Conservation (phyloP, 164 flowering plant genomes). For the Euptelea pleiosperma region DNA sequence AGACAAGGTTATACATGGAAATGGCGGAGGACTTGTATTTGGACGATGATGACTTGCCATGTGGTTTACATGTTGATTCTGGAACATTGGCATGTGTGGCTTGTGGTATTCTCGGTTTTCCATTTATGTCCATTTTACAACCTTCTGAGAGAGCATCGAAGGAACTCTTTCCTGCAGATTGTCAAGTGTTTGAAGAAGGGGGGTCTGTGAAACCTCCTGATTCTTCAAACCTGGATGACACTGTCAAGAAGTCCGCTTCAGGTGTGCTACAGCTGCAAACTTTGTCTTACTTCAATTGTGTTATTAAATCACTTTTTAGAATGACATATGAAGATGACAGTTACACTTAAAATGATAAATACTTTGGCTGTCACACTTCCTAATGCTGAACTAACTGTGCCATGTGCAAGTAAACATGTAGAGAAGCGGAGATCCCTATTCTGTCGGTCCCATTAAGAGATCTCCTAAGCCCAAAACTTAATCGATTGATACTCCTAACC, state of each 20-base stretch:
- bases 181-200: conserved; percentile 19
- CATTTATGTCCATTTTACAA: conserved; percentile 87
- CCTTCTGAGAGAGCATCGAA: conserved; percentile 57
- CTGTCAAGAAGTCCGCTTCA: conserved; percentile 24
- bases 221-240: conserved; percentile 15
- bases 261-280: conserved; percentile 40
- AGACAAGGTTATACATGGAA: conserved; percentile 43
- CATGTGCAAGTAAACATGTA: too few relatives aligned
- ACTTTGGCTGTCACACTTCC: too few relatives aligned
- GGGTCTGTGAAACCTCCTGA: conserved; percentile 11
- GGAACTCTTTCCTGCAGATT: conserved; percentile 31
- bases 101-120: conserved; percentile 96
- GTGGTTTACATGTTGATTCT: conserved; percentile 85
- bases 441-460: too few relatives aligned
- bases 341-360: too few relatives aligned
- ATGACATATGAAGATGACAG: too few relatives aligned
- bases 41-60: conserved; percentile 63
- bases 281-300: neutral
- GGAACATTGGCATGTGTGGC: conserved; percentile 92
- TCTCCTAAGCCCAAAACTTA: too few relatives aligned
- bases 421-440: too few relatives aligned
- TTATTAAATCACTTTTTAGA: too few relatives aligned
- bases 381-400: too few relatives aligned
- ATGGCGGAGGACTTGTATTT: conserved; percentile 39
- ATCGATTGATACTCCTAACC: too few relatives aligned